Evolutionary conservation across 768 basidiomycete genomes (phyloP).

Genomic region (Tubosaeta brunneosetosa): DNA sequence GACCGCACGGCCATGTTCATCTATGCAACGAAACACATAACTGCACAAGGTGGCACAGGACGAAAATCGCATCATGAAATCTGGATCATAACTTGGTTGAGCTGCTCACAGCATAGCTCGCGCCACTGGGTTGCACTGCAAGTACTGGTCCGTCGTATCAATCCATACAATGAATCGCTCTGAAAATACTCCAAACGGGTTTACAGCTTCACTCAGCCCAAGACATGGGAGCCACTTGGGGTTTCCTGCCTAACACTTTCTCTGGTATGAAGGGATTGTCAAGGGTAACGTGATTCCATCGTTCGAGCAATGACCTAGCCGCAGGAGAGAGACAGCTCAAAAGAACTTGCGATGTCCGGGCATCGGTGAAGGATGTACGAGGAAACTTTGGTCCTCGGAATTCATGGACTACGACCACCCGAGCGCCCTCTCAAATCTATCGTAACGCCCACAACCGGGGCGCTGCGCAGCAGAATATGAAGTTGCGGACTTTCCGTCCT

Average conservation of each 20-base stretch:
- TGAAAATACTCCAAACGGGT: background rate
- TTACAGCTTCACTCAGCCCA: background rate
- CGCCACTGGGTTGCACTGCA: background rate
- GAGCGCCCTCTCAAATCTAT: background rate
- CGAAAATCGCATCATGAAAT: background rate
- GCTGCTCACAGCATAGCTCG: background rate
- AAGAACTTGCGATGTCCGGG: no score
- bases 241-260: background rate
- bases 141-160: background rate
- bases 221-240: background rate
- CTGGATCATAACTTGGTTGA: background rate
- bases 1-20: background rate
- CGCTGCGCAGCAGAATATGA: background rate
- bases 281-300: no score
- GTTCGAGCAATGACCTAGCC: background rate
- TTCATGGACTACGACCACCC: background rate
- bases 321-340: background rate
- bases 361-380: background rate
- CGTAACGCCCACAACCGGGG: background rate
- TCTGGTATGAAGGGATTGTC: no score
- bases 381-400: background rate
- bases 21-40: background rate
- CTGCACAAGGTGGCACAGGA: background rate
- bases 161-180: background rate
- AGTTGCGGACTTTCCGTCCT: background rate